Conservation (phyloP, 306 rosid genomes). For the Fragaria vesca region DNA sequence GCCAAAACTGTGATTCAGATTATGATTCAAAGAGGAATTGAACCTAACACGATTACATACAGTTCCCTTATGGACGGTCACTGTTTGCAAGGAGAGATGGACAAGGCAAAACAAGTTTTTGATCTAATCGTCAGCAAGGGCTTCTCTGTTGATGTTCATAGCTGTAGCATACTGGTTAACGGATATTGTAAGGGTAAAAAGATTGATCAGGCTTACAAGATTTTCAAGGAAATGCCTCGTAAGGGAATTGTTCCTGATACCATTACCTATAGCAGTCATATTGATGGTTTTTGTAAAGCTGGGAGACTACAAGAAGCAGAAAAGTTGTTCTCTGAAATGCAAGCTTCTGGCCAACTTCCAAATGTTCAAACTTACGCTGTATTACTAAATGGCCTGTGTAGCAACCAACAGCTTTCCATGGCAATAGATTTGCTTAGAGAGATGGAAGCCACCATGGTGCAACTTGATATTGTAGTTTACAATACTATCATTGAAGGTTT, state of each 20-base stretch:
- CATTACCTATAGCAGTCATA: conserved; percentile 19
- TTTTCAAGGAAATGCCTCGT: conserved; percentile 7
- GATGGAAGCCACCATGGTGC: neutral
- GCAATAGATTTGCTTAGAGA: neutral
- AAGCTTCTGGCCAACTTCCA: conserved; percentile 5
- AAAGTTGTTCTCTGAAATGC: conserved; percentile 20
- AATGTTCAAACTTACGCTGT: neutral
- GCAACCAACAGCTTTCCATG: neutral
- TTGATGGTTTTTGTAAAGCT: neutral
- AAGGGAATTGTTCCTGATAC: conserved; percentile 2
- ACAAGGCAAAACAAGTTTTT: neutral
- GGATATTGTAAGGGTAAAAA: neutral
- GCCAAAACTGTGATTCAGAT: neutral
- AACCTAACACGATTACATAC: neutral
- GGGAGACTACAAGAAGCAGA: conserved; percentile 22
- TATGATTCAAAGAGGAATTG: conserved; percentile 5
- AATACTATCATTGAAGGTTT: neutral
- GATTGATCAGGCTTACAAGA: neutral
- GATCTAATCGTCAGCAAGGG: conserved; percentile 9
- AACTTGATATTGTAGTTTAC: neutral
- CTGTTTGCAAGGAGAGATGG: conserved; percentile 5
- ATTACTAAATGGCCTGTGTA: neutral
- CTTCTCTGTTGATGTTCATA: neutral
- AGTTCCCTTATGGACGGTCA: neutral
- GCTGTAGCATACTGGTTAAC: conserved; percentile 10